Percentiles rank a stretch among this genome's conserved stretches.
These are phyloP conservation scores for Dissophora globulifera DNA, from an alignment of 192 early-diverging fungal species.

Conservation along the genomic window DNA sequence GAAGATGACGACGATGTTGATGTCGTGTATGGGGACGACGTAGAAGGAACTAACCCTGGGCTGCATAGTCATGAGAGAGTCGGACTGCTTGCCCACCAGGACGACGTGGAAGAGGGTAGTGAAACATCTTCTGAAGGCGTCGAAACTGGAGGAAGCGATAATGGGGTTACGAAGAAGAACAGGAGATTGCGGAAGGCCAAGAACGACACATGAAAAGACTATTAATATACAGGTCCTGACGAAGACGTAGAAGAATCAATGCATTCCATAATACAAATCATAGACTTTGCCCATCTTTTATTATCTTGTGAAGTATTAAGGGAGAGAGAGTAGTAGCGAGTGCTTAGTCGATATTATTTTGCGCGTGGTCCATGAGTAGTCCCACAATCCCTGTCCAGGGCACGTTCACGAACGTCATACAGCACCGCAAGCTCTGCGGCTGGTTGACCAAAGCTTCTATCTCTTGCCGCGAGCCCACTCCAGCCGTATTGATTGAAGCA, in stretches of 20 bases:
- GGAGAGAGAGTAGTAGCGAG: neutral
- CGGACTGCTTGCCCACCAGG: neutral
- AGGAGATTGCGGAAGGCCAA: too few species aligned
- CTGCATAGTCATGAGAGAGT: neutral
- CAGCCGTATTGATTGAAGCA: constrained; percentile 26
- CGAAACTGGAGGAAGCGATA: too few species aligned
- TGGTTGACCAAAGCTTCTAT: constrained; percentile 56
- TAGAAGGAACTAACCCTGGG: neutral
- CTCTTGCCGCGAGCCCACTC: constrained; percentile 48
- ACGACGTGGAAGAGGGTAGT: neutral
- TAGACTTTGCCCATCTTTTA: neutral
- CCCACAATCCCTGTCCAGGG: constrained; percentile 84
- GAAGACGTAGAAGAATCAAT: too few species aligned
- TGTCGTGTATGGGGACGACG: constrained; percentile 1
- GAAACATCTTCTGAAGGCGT: too few species aligned
- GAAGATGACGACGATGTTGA: constrained; percentile 32
- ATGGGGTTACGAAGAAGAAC: neutral
- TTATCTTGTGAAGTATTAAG: neutral
- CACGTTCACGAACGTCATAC: constrained; percentile 95
- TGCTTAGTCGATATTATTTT: neutral
- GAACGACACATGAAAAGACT: too few species aligned
- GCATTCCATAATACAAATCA: too few species aligned
- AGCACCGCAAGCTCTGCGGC: constrained; percentile 80
- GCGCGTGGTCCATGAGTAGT: constrained; percentile 41
- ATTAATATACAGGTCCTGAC: too few species aligned